Evolutionary conservation across 768 basidiomycete species (phyloP), one percentile per base, ranked within the genome.

Genomic region (Mycena sanguinolenta): DNA sequence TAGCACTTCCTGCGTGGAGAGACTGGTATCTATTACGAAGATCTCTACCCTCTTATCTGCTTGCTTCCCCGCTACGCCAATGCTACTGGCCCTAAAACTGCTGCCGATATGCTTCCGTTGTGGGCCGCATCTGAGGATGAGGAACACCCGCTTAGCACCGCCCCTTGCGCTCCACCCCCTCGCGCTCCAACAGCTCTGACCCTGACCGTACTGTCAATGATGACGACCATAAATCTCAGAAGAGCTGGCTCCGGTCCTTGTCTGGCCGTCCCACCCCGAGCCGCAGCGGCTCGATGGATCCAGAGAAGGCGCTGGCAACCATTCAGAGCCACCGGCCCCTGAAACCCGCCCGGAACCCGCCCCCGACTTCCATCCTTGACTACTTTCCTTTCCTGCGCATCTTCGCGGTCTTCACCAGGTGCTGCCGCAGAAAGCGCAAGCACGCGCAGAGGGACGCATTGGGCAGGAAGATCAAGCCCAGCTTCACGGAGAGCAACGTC

Each of bases 21-120:
- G 77, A 76, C 84, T 17, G 92, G 92, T 4, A 85, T 91, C 6
- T 95, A 90, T 81, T 93, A 92, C 75, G 85, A 91, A 39, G 92
- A 94, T 75, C 85, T 94, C 28, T 95, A 91, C 74, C 88, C 89
- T n/a, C 83, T 93, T 49, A 84, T 93, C 63, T 89, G 86, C 71
- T 88, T 90, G 79, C 85, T 93, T 2, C 92, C 92, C 2, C 88
- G 88, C 28, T 89, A 89, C 73, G 85, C 86, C 25, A 82, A 80
- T 67, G 65, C 73, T 53, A 68, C 75, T 4, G 72, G 69, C 13
- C 67, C 67, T 54, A 73, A 64, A 39, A 75, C 82, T 14, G 79
- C 80, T 2, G 79, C 78, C 4, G 86, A 89, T 67, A 84, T 84
- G 74, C 86, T 91, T 9, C 90, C 89, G 3, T 80, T 91, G 25